These are phyloP conservation scores for Myxozyma sirexii DNA, from an alignment of 805 yeast genomes.

Conservation along the genomic window DNA sequence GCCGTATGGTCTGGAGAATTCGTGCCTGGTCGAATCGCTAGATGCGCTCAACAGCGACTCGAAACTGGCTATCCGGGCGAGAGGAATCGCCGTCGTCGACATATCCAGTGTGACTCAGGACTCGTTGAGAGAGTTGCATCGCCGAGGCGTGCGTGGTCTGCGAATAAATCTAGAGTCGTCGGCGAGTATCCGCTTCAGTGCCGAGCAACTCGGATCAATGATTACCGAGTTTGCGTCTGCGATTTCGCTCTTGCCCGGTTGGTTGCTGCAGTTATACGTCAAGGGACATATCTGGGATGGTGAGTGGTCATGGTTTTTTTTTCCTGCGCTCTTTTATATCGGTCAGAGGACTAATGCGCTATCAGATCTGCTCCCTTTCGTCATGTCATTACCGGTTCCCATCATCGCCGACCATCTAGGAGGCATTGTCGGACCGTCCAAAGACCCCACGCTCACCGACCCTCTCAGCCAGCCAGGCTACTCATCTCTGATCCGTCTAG, in stretches of 20 bases:
- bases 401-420: conserved; percentile 14
- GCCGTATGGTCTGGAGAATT: conserved; percentile 10
- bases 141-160: conserved; percentile 5
- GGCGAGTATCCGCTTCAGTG: neutral
- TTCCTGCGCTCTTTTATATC: neutral
- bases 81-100: conserved; percentile 12
- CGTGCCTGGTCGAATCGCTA: neutral
- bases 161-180: conserved; percentile 7
- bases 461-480: conserved; percentile 11
- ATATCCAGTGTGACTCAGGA: neutral
- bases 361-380: neutral
- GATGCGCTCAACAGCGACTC: neutral
- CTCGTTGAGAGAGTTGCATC: neutral
- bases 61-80: neutral
- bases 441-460: neutral
- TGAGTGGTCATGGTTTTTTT: neutral
- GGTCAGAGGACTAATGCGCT: no score
- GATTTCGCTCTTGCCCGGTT: neutral
- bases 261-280: conserved; percentile 6
- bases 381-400: conserved; percentile 4
- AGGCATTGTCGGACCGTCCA: neutral
- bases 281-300: conserved; percentile 1
- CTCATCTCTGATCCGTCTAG: conserved; percentile 8
- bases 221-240: neutral
- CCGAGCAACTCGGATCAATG: neutral